phyloP scores from a whole-genome alignment of 2,329 filamentous ascomycete genomes.

The Aureobasidium sp. region DNA sequence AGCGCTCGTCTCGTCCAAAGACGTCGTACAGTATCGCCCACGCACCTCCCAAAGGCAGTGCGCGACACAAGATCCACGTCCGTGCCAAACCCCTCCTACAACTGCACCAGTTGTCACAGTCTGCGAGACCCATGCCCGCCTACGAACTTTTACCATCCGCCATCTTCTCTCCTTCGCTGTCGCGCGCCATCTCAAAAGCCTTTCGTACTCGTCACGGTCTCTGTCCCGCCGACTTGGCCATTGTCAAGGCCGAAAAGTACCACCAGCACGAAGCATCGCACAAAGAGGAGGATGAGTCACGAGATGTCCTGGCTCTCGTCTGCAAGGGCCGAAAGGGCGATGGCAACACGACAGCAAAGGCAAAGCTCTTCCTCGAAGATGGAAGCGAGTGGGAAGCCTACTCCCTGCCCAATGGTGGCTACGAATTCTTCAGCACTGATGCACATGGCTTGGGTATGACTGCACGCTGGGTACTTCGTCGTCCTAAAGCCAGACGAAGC shows the following conservation, averaged over 20 bases:
- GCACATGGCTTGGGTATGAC: conserved; percentile 52
- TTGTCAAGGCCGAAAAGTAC: conserved; percentile 66
- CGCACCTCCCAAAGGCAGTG: conserved; percentile 53
- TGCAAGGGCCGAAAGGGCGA: conserved; percentile 44
- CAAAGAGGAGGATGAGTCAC: conserved; percentile 46
- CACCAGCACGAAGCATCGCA: conserved; percentile 37
- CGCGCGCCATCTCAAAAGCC: conserved; percentile 56
- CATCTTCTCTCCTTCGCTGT: conserved; percentile 52
- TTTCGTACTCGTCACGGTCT: conserved; percentile 58
- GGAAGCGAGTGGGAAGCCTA: conserved; percentile 41
- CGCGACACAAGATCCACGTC: conserved; percentile 55
- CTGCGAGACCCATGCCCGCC: conserved; percentile 57
- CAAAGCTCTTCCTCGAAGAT: conserved; percentile 58
- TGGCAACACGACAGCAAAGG: conserved; percentile 51
- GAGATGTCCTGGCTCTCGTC: conserved; percentile 61
- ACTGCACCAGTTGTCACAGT: conserved; percentile 57
- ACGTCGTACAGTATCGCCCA: conserved; percentile 63
- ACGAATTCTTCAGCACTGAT: conserved; percentile 54
- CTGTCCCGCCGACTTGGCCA: conserved; percentile 61
- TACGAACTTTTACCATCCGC: conserved; percentile 63
- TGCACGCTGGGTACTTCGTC: conserved; percentile 61
- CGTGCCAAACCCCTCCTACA: conserved; percentile 65
- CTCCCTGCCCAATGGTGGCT: conserved; percentile 37
- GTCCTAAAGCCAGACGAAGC: conserved; percentile 23
- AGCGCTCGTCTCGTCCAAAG: conserved; percentile 40